These are phyloP conservation scores for Pythium oligandrum DNA, from an alignment of 352 stramenopile genomes.

Conservation along the genomic window DNA sequence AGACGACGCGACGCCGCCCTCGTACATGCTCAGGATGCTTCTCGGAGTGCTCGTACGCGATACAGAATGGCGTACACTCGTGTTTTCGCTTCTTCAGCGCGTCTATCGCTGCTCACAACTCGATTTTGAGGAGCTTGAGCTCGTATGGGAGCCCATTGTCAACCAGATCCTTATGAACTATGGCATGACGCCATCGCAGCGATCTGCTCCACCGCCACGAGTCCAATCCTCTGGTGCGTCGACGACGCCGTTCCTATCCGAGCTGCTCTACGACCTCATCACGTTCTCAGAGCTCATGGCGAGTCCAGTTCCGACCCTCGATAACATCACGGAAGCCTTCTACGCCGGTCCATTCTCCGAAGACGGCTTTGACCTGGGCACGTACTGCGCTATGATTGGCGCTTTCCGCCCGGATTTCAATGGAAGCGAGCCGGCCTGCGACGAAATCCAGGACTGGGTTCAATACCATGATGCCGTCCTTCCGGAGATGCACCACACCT, in stretches of 20 bases:
- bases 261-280: slow-evolving; percentile 31
- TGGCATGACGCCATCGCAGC: not conserved
- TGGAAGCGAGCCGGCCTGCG: not conserved
- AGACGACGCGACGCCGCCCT: slow-evolving; percentile 12
- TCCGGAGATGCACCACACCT: not conserved
- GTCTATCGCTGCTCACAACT: slow-evolving; percentile 28
- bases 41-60: slow-evolving; percentile 26
- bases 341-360: slow-evolving; percentile 13
- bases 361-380: not conserved
- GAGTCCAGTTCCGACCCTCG: not conserved
- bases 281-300: slow-evolving; percentile 24
- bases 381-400: not conserved
- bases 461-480: not conserved
- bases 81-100: slow-evolving; percentile 25
- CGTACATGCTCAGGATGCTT: slow-evolving; percentile 26
- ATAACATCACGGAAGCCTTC: not conserved
- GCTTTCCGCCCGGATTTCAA: not conserved
- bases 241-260: slow-evolving; percentile 9
- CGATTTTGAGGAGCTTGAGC: slow-evolving; percentile 26
- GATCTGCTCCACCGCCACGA: not conserved
- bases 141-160: slow-evolving; percentile 15
- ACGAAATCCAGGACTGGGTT: not conserved
- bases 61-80: slow-evolving; percentile 7
- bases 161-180: slow-evolving; percentile 7
- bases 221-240: not conserved